Evolutionary conservation across 345 rosid species (phyloP).

Genomic region (Acer yangbiense): DNA sequence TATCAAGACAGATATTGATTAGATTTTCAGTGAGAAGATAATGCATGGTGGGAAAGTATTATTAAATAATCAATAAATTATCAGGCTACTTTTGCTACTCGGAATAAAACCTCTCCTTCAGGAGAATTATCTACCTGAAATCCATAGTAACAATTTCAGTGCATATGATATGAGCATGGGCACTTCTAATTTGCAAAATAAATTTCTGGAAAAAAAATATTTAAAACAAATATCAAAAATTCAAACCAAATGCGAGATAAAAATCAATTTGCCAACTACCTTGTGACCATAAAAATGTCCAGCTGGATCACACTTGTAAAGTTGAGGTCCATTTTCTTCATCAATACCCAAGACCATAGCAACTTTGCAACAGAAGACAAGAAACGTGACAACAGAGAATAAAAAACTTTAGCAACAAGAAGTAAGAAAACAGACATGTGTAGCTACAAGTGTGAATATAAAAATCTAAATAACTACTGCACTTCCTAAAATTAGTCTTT

Average conservation of each 20-base stretch:
- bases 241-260: not conserved
- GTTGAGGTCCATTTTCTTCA: conserved; percentile 90
- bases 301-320: conserved; percentile 98
- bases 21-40: not conserved
- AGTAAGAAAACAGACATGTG: not conserved
- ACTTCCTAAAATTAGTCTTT: no score
- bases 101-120: not conserved
- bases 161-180: not conserved
- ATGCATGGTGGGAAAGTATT: not conserved
- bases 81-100: not conserved
- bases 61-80: not conserved
- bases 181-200: not conserved
- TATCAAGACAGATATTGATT: not conserved
- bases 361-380: conserved; percentile 46
- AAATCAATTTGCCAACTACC: conserved; percentile 42
- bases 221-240: not conserved
- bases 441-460: not conserved
- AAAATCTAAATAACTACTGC: not conserved
- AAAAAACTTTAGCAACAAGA: not conserved
- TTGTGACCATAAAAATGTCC: conserved; percentile 97
- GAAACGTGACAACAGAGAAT: not conserved
- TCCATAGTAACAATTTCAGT: not conserved
- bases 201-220: conserved; percentile 1
- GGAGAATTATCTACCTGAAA: not conserved
- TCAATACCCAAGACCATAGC: conserved; percentile 97